Conservation (phyloP, 202 grass and related monocot genomes). For the Thinopyrum obtusiflorum region DNA sequence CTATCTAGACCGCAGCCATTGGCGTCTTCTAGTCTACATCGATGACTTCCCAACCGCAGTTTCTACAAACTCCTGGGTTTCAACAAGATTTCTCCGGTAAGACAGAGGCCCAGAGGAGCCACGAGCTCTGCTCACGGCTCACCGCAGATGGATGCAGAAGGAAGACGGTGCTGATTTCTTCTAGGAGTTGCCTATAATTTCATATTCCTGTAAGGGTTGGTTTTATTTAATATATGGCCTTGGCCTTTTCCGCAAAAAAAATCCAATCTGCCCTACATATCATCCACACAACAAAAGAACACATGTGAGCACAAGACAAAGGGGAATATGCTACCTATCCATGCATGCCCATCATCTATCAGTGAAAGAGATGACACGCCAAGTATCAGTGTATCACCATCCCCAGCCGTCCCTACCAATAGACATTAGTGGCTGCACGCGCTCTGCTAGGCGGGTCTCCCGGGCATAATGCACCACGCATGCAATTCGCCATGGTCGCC, state of each 20-base stretch:
- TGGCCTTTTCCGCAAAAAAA: too few species aligned
- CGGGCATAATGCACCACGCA: too few species aligned
- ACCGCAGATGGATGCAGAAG: too few species aligned
- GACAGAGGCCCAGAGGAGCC: neutral
- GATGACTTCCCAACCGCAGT: too few species aligned
- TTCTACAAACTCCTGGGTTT: too few species aligned
- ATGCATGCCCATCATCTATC: neutral
- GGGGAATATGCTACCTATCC: neutral
- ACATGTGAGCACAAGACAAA: neutral
- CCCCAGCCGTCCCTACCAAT: conserved; percentile 11
- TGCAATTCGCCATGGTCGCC: conserved; percentile 13
- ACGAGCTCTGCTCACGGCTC: too few species aligned
- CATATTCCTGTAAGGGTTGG: too few species aligned
- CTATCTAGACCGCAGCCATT: neutral
- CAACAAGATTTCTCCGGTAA: neutral
- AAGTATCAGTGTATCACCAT: neutral
- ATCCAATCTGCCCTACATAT: neutral
- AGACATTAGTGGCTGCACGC: too few species aligned
- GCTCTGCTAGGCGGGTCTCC: neutral
- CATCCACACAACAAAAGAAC: neutral
- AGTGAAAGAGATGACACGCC: neutral
- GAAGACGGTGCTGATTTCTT: too few species aligned
- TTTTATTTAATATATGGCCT: too few species aligned
- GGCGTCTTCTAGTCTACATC: neutral
- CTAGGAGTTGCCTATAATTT: too few species aligned